Evolutionary conservation across 495 filamentous ascomycete species (phyloP).

Genomic region (Cercophora scortea): DNA sequence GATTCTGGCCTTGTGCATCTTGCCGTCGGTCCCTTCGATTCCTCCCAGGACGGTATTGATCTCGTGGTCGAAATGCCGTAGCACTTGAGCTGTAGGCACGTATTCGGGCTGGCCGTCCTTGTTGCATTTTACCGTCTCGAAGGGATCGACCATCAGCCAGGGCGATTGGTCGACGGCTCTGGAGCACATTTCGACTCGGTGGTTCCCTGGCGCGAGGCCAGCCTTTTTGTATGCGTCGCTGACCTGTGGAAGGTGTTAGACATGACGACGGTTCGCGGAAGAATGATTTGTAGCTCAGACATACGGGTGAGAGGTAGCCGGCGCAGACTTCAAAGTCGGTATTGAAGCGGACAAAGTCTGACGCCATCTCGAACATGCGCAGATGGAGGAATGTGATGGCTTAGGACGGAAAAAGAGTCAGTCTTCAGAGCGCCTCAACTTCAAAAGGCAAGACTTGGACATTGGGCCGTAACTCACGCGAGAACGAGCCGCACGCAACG

Average conservation of each 20-base stretch:
- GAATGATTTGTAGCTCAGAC: not conserved
- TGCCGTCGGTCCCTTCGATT: slow-evolving; percentile 56
- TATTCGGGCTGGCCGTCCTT: slow-evolving; percentile 69
- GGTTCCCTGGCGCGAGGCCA: slow-evolving; percentile 55
- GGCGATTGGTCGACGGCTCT: slow-evolving; percentile 69
- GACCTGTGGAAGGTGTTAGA: slow-evolving; percentile 1
- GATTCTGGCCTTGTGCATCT: slow-evolving; percentile 48
- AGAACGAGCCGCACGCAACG: slow-evolving; percentile 88
- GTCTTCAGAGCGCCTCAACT: not conserved
- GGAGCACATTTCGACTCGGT: slow-evolving; percentile 57
- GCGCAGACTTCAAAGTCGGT: slow-evolving; percentile 81
- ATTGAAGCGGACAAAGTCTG: slow-evolving; percentile 69
- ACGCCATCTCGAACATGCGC: slow-evolving; percentile 90
- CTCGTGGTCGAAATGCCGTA: slow-evolving; percentile 84
- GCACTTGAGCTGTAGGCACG: slow-evolving; percentile 77
- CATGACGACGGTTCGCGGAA: not conserved
- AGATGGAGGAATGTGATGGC: slow-evolving; percentile 83
- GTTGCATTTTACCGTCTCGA: slow-evolving; percentile 35
- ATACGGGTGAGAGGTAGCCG: slow-evolving; percentile 58
- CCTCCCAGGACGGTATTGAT: slow-evolving; percentile 74
- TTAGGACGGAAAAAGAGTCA: slow-evolving; percentile 7
- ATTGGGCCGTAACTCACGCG: slow-evolving; percentile 17
- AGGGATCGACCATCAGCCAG: slow-evolving; percentile 84
- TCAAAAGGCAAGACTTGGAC: no score
- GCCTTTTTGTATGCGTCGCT: slow-evolving; percentile 84